Percentiles rank a stretch among this genome's conserved stretches.
Conservation (phyloP, 371 early-diverging fungal species). For the Ecytonucleospora hepatopenaei region DNA sequence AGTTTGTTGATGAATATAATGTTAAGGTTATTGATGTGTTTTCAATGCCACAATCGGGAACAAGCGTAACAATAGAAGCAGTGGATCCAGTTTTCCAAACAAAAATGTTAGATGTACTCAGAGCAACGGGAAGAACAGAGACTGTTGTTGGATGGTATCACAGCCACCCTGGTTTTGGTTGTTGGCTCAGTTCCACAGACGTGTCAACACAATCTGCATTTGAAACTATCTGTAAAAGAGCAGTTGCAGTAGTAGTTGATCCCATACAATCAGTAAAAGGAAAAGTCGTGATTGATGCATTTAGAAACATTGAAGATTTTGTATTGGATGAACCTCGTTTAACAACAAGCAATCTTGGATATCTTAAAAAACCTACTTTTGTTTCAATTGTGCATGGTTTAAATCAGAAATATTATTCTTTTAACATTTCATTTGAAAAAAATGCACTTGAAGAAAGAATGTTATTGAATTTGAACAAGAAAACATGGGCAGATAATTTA, state of each 20-base stretch:
- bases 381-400: slow-evolving; percentile 90
- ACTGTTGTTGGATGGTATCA: slow-evolving; percentile 99
- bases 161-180: slow-evolving; percentile 99
- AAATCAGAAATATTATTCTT: slow-evolving; percentile 96
- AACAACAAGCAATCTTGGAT: slow-evolving; percentile 96
- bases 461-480: slow-evolving; percentile 90
- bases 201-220: slow-evolving; percentile 92
- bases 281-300: slow-evolving; percentile 99
- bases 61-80: slow-evolving; percentile 96
- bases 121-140: slow-evolving; percentile 91
- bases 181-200: slow-evolving; percentile 98
- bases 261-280: slow-evolving; percentile 99
- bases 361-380: slow-evolving; percentile 89
- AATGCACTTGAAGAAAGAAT: slow-evolving; percentile 95
- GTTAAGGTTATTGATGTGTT: slow-evolving; percentile 98
- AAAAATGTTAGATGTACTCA: slow-evolving; percentile 98
- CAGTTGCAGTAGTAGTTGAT: slow-evolving; percentile 97
- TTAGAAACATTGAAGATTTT: slow-evolving; percentile 85
- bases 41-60: slow-evolving; percentile 99
- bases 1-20: slow-evolving; percentile 98
- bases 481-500: slow-evolving; percentile 93
- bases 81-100: slow-evolving; percentile 98
- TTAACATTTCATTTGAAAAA: slow-evolving; percentile 93
- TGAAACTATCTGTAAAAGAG: slow-evolving; percentile 81
- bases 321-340: slow-evolving; percentile 91